phyloP scores from a whole-genome alignment of 768 basidiomycete species.

The Roridomyces roridus region DNA sequence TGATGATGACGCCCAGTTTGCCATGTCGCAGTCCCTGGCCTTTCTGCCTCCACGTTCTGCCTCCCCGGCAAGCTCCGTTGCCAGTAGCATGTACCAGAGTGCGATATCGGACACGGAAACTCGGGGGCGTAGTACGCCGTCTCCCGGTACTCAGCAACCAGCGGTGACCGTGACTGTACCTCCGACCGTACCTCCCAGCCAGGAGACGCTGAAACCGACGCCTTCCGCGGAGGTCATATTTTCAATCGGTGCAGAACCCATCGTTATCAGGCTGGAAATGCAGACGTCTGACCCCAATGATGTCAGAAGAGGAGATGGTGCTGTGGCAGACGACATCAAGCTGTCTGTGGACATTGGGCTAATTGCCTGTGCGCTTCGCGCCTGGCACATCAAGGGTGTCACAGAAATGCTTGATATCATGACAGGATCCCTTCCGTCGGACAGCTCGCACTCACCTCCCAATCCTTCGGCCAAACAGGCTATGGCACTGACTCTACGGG shows the following conservation, averaged over 20 bases:
- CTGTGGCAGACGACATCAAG: conserved; percentile 38
- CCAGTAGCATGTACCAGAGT: conserved; percentile 82
- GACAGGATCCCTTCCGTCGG: conserved; percentile 24
- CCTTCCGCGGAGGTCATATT: conserved; percentile 49
- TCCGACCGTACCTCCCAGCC: too few species aligned
- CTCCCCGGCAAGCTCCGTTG: conserved; percentile 53
- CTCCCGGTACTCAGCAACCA: conserved; percentile 7
- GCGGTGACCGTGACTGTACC: neutral
- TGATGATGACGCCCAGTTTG: conserved; percentile 67
- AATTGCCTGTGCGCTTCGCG: conserved; percentile 60
- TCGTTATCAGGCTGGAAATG: conserved; percentile 61
- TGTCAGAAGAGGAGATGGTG: conserved; percentile 1
- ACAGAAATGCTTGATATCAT: conserved; percentile 46
- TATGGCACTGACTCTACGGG: conserved; percentile 37
- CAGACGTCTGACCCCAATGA: conserved; percentile 15
- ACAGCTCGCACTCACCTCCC: conserved; percentile 18
- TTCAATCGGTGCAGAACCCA: conserved; percentile 68
- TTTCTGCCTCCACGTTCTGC: conserved; percentile 56
- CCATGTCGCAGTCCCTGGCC: conserved; percentile 80
- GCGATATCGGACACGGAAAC: conserved; percentile 51
- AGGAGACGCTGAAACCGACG: too few species aligned
- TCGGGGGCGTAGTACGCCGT: conserved; percentile 20
- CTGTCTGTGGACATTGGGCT: conserved; percentile 53
- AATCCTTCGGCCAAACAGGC: conserved; percentile 12
- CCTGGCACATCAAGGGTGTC: conserved; percentile 61